Evolutionary conservation across 2,329 filamentous ascomycete genomes (phyloP), one percentile per base, ranked within the genome.

Genomic region (Colletotrichum chlorophyti): DNA sequence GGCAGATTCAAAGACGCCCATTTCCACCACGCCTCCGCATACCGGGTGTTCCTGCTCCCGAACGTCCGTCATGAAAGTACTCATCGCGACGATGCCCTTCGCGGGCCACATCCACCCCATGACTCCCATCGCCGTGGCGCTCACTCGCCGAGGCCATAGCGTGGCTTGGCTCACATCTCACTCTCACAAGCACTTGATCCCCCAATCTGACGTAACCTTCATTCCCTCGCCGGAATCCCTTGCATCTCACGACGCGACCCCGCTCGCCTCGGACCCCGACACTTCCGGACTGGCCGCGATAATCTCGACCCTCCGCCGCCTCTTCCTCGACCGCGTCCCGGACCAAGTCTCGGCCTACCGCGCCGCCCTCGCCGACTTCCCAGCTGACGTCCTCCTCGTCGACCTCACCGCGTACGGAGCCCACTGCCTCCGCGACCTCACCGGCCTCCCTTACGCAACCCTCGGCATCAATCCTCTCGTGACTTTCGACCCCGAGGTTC

Each of bases 21-120:
- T n/a, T n/a, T n/a, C n/a, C n/a, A n/a, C n/a, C n/a, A n/a, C n/a
- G n/a, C n/a, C n/a, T n/a, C n/a, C n/a, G n/a, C n/a, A n/a, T n/a
- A n/a, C n/a, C n/a, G n/a, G n/a, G n/a, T n/a, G n/a, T n/a, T n/a
- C n/a, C n/a, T n/a, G n/a, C n/a, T n/a, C n/a, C n/a, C n/a, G n/a
- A n/a, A n/a, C n/a, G n/a, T n/a, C n/a, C n/a, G n/a, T n/a, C n/a
- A 57, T 57, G 47, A 57, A 57, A 24, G 53, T 54, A 8, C 54
- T 58, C 41, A 54, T 58, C 27, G 50, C 54, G 11, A 53, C 54
- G 1, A 41, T 42, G 35, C 54, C 54, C 27, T 54, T 47, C 14
- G 42, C 35, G 5, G 50, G 50, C 2, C 54, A 58, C 41, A 54
- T 54, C 27, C 26, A 53, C 23, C 54, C 54, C 4, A 27, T 40